Evolutionary conservation across 2,329 filamentous ascomycete genomes (phyloP).

Genomic region (Triangularia setosa): DNA sequence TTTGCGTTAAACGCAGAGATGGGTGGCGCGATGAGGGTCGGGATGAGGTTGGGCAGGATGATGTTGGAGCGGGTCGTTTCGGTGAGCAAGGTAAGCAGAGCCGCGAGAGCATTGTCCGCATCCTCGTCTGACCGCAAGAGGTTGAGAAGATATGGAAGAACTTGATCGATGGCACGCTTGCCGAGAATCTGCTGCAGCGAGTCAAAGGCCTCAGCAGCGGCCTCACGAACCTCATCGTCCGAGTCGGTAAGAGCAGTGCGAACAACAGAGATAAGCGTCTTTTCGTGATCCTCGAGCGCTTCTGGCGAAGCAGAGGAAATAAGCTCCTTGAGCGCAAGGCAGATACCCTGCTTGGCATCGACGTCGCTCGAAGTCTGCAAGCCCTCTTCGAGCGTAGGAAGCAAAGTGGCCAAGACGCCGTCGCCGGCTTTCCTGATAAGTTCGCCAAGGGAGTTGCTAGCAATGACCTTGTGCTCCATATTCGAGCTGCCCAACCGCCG

Average conservation of each 20-base stretch:
- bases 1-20: slow-evolving; percentile 94
- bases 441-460: slow-evolving; percentile 92
- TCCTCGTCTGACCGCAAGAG: slow-evolving; percentile 82
- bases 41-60: slow-evolving; percentile 92
- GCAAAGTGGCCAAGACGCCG: slow-evolving; percentile 77
- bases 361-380: slow-evolving; percentile 83
- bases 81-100: slow-evolving; percentile 87
- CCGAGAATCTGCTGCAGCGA: slow-evolving; percentile 89
- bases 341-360: slow-evolving; percentile 95
- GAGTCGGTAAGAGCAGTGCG: slow-evolving; percentile 87
- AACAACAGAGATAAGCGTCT: slow-evolving; percentile 90
- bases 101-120: slow-evolving; percentile 87
- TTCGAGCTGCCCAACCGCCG: slow-evolving; percentile 90
- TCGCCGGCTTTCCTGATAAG: slow-evolving; percentile 96
- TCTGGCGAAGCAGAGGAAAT: slow-evolving; percentile 86
- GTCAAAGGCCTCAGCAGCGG: slow-evolving; percentile 95
- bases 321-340: slow-evolving; percentile 89
- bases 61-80: slow-evolving; percentile 93
- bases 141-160: slow-evolving; percentile 85
- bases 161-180: slow-evolving; percentile 92
- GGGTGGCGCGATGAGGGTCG: slow-evolving; percentile 82
- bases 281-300: slow-evolving; percentile 88
- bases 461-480: slow-evolving; percentile 98
- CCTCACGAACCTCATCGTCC: slow-evolving; percentile 85
- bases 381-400: slow-evolving; percentile 90